phyloP scores from a whole-genome alignment of 441 rosid species.

The Croton laevigatus region DNA sequence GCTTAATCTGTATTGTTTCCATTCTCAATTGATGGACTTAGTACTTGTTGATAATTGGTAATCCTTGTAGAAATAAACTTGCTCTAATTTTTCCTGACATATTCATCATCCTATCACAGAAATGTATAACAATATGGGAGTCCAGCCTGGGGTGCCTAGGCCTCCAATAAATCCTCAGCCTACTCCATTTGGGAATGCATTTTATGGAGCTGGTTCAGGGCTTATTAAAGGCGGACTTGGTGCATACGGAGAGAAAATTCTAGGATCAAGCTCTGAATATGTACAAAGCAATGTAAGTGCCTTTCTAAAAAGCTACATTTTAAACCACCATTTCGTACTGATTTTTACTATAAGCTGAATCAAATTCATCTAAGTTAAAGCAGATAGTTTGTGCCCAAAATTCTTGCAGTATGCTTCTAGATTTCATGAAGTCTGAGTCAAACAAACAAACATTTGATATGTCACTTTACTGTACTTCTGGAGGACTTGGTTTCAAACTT shows the following conservation, averaged over 20 bases:
- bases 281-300: slow-evolving; percentile 91
- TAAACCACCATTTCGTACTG: background rate
- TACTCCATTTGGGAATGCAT: slow-evolving; percentile 78
- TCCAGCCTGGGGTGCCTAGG: slow-evolving; percentile 62
- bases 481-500: background rate
- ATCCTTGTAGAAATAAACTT: background rate
- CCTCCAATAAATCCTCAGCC: slow-evolving; percentile 65
- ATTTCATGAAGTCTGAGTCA: too few species aligned
- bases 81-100: slow-evolving; percentile 2
- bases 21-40: background rate
- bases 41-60: background rate
- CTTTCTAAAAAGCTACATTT: slow-evolving; percentile 11
- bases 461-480: background rate
- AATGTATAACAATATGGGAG: slow-evolving; percentile 74
- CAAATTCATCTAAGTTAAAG: background rate
- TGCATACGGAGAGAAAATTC: slow-evolving; percentile 83
- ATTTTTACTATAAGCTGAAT: slow-evolving; percentile 9
- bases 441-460: background rate
- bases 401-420: background rate
- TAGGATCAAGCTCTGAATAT: slow-evolving; percentile 91
- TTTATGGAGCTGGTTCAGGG: slow-evolving; percentile 93
- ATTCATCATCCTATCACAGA: slow-evolving; percentile 29
- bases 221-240: slow-evolving; percentile 84
- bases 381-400: background rate
- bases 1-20: background rate